Evolutionary conservation across 352 stramenopile species (phyloP).

Genomic region (Globisporangium perplexum): DNA sequence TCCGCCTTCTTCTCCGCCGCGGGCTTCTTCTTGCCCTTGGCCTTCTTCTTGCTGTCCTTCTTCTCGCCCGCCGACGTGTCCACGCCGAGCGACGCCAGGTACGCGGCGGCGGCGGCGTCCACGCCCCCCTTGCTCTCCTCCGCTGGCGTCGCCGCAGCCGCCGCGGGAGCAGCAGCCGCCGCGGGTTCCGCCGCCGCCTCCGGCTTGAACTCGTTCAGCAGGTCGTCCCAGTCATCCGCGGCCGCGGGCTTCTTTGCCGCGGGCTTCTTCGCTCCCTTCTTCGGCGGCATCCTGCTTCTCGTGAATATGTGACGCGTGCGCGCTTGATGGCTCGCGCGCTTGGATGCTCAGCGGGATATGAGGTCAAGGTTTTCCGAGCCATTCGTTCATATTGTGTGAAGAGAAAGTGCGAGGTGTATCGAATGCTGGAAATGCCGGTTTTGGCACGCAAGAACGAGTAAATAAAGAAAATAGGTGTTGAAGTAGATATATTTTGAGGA

Average conservation of each 20-base stretch:
- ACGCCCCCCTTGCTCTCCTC: conserved; percentile 25
- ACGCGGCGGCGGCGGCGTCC: conserved; percentile 66
- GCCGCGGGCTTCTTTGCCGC: conserved; percentile 46
- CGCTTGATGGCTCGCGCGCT: neutral
- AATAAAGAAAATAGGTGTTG: neutral
- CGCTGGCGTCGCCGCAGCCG: neutral
- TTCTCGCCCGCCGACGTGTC: conserved; percentile 47
- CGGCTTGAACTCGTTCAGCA: conserved; percentile 66
- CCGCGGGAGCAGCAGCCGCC: conserved; percentile 1
- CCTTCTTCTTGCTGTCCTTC: conserved; percentile 77
- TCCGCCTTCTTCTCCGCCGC: conserved; percentile 40
- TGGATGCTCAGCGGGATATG: neutral
- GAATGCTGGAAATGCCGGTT: neutral
- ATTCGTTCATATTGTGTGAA: no score
- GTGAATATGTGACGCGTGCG: neutral
- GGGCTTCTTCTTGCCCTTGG: conserved; percentile 76
- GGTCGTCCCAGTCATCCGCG: conserved; percentile 63
- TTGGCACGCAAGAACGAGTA: neutral
- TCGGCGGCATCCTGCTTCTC: conserved; percentile 49
- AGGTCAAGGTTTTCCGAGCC: no score
- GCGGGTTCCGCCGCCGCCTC: conserved; percentile 11
- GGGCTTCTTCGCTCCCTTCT: conserved; percentile 72
- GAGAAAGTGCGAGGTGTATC: no score
- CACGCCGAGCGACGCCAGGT: conserved; percentile 71
- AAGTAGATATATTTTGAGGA: neutral